These are phyloP conservation scores for Krasilnikovozyma curviuscula DNA, from an alignment of 768 basidiomycete genomes.

Conservation along the genomic window DNA sequence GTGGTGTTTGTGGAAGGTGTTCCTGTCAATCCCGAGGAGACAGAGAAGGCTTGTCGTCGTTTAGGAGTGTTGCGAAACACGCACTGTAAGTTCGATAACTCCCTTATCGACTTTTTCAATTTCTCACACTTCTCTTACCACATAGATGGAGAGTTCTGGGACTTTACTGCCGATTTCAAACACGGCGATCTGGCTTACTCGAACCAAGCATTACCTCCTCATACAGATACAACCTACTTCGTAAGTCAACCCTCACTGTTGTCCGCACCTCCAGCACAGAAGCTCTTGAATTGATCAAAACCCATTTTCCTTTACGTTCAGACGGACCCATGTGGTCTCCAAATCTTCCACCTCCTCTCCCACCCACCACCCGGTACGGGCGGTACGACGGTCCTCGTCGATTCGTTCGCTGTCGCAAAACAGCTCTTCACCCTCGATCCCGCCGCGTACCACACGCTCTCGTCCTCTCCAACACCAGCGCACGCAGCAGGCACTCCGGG, in stretches of 20 bases:
- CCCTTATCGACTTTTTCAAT: neutral
- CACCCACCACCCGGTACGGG: conserved; percentile 47
- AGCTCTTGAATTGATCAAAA: neutral
- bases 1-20: conserved; percentile 73
- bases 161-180: conserved; percentile 76
- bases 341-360: conserved; percentile 82
- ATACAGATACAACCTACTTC: conserved; percentile 60
- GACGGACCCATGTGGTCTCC: conserved; percentile 89
- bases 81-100: conserved; percentile 33
- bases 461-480: conserved; percentile 47
- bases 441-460: conserved; percentile 46
- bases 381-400: conserved; percentile 77
- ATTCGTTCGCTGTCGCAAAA: conserved; percentile 81
- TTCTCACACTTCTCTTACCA: neutral
- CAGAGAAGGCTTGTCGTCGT: conserved; percentile 51
- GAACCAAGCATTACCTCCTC: conserved; percentile 63
- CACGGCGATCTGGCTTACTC: conserved; percentile 93
- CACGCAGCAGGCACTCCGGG: conserved; percentile 69
- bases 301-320: conserved; percentile 21
- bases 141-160: conserved; percentile 86
- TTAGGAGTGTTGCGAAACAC: conserved; percentile 84
- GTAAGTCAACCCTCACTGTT: conserved; percentile 34
- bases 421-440: conserved; percentile 56
- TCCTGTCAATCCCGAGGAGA: conserved; percentile 60
- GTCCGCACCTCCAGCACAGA: too few relatives aligned